Base-by-base conservation (phyloP, 2,329 filamentous ascomycete species). In the Neopestalotiopsis sp. region DNA sequence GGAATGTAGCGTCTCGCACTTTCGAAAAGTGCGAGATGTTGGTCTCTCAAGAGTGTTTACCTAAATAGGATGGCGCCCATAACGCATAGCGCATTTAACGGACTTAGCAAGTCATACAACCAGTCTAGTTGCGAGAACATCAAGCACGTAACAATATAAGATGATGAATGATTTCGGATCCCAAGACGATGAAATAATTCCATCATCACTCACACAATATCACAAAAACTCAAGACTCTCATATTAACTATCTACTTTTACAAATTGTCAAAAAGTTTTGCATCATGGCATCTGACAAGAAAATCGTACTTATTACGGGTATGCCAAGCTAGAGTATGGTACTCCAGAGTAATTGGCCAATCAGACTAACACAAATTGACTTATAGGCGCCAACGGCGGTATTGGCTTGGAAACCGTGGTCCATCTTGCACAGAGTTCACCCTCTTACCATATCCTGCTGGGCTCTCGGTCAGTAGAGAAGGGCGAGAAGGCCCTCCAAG, bases 331-430 rank as follows among this genome's bases (percentile, higher is more conserved):
- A 58, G 30, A 56, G 32, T 20, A 49, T 49, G 24, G 28, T 3
- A 40, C 24, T 28, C 32, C 32, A 9, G 14, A n/a, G 14, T 49
- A 49, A 28, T 3, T 4, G 24, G 14, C 42, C n/a, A 17, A 57
- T 59, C 10, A 30, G 24, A 28, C 40, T 13, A 49, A 45, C 58
- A 64, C 9, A 34, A 30, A 49, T 24, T 58, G 28, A 67, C n/a
- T 34, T 56, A 59, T 67, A 80, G 80, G 79, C 68, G 83, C 79
- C 45, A 86, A 84, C 71, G 80, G 79, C 67, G 84, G 85, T 66
- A 84, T 86, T 38, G 84, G 85, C 38, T 80, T 81, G 68, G 83
- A 83, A 68, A 78, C 83, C 4, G 79, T 79, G 38, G 64, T 72
- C 24, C 69, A 74, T 4, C 72, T 81, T 10, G 73, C 78, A 65